phyloP scores from a whole-genome alignment of 495 filamentous ascomycete species.

The Tuber brumale region DNA sequence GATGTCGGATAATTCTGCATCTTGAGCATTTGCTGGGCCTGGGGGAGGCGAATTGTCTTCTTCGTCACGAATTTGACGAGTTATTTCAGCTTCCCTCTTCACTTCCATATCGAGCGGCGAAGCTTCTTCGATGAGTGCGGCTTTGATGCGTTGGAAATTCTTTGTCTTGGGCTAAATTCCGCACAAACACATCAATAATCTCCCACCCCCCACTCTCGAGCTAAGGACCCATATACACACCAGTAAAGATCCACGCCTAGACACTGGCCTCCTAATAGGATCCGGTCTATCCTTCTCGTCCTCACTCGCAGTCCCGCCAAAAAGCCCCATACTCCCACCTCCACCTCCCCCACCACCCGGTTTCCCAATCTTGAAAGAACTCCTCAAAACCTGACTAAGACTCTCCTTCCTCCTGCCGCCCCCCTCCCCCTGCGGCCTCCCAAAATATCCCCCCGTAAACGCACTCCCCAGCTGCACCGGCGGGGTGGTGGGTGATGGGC shows the following conservation, averaged over 20 bases:
- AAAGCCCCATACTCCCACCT: background rate
- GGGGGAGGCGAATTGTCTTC: constrained; percentile 49
- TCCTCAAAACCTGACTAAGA: constrained; percentile 30
- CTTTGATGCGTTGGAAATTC: constrained; percentile 84
- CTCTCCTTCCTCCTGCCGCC: constrained; percentile 30
- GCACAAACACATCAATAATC: constrained; percentile 24
- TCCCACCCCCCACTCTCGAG: background rate
- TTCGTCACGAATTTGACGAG: constrained; percentile 79
- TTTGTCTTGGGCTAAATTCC: constrained; percentile 75
- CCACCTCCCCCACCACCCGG: constrained; percentile 7
- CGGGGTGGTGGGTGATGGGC: constrained; percentile 28
- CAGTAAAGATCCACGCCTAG: constrained; percentile 77
- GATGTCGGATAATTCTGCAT: constrained; percentile 35
- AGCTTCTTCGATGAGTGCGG: constrained; percentile 78
- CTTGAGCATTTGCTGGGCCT: constrained; percentile 31
- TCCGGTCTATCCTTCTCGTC: constrained; percentile 56
- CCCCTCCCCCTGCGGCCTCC: constrained; percentile 23
- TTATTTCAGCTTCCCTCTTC: constrained; percentile 86
- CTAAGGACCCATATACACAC: constrained; percentile 48
- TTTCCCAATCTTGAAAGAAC: constrained; percentile 26
- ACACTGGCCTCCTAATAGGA: constrained; percentile 62
- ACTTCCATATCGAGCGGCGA: constrained; percentile 82
- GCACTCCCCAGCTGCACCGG: constrained; percentile 18
- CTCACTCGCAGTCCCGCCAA: constrained; percentile 52
- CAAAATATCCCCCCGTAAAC: constrained; percentile 35